Percentiles rank a stretch among this genome's conserved stretches.
phyloP scores from a whole-genome alignment of 352 stramenopile species.

The Pythium aristosporum region DNA sequence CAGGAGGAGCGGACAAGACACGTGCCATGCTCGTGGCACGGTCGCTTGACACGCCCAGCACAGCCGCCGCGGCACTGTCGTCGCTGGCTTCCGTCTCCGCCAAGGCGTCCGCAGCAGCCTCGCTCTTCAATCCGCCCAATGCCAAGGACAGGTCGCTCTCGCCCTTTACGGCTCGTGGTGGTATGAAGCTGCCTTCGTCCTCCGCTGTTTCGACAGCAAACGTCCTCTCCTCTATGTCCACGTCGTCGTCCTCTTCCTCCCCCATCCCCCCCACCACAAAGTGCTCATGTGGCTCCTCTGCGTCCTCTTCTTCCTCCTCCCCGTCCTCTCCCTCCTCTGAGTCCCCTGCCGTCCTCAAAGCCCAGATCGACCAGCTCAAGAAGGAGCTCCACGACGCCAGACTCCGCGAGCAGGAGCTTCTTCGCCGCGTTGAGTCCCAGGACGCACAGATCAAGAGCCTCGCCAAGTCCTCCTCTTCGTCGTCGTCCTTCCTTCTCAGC shows the following conservation, averaged over 20 bases:
- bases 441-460: conserved; percentile 29
- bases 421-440: conserved; percentile 27
- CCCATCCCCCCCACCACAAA: not conserved
- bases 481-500: conserved; percentile 18
- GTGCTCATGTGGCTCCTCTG: not conserved
- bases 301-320: not conserved
- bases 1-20: not conserved
- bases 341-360: conserved; percentile 8
- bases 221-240: conserved; percentile 5
- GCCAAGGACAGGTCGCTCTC: conserved; percentile 25
- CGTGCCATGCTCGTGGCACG: conserved; percentile 20
- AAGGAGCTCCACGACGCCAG: conserved; percentile 30
- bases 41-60: conserved; percentile 8
- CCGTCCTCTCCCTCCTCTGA: not conserved
- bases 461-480: conserved; percentile 1
- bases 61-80: not conserved
- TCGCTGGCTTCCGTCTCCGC: conserved; percentile 17
- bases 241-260: not conserved
- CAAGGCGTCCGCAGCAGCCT: conserved; percentile 10
- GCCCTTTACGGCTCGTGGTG: conserved; percentile 1
- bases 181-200: not conserved
- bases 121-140: conserved; percentile 27
- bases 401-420: conserved; percentile 25
- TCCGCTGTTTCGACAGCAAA: not conserved
- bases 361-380: conserved; percentile 24